Evolutionary conservation across 129 eudicot genomes (phyloP).

Genomic region (Flaveria sonorensis): DNA sequence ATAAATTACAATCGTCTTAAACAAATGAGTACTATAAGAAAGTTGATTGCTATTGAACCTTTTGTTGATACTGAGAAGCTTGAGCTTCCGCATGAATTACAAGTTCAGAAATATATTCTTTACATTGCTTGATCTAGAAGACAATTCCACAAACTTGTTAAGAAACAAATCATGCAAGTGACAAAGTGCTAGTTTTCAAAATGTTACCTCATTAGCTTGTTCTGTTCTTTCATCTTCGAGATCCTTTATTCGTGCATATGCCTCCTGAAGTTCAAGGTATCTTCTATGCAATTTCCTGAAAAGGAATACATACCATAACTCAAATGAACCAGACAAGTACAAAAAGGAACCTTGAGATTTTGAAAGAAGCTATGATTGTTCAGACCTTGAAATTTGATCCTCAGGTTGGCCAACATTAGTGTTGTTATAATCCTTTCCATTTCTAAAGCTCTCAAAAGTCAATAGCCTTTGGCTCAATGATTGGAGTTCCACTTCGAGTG

Average conservation of each 20-base stretch:
- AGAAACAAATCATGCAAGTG: slow-evolving; percentile 6
- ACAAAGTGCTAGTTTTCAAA: not conserved
- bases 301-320: slow-evolving; percentile 18
- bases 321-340: not conserved
- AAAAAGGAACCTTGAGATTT: slow-evolving; percentile 15
- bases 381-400: slow-evolving; percentile 64
- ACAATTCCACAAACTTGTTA: slow-evolving; percentile 11
- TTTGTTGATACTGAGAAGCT: slow-evolving; percentile 78
- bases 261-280: slow-evolving; percentile 55
- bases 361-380: slow-evolving; percentile 7
- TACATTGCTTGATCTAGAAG: slow-evolving; percentile 63
- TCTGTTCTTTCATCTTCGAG: slow-evolving; percentile 66
- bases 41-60: slow-evolving; percentile 46
- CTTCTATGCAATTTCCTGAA: slow-evolving; percentile 50
- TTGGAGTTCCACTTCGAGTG: slow-evolving; percentile 64
- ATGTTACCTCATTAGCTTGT: slow-evolving; percentile 60
- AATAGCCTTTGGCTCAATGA: slow-evolving; percentile 59
- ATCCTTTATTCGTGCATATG: slow-evolving; percentile 46
- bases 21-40: not conserved
- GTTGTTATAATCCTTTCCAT: slow-evolving; percentile 42
- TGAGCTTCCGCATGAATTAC: slow-evolving; percentile 86
- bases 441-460: slow-evolving; percentile 58
- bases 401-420: slow-evolving; percentile 30
- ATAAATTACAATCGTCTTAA: not conserved
- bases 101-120: slow-evolving; percentile 72